These are phyloP conservation scores for Candida namnaoensis DNA, from an alignment of 805 yeast genomes.

Conservation along the genomic window DNA sequence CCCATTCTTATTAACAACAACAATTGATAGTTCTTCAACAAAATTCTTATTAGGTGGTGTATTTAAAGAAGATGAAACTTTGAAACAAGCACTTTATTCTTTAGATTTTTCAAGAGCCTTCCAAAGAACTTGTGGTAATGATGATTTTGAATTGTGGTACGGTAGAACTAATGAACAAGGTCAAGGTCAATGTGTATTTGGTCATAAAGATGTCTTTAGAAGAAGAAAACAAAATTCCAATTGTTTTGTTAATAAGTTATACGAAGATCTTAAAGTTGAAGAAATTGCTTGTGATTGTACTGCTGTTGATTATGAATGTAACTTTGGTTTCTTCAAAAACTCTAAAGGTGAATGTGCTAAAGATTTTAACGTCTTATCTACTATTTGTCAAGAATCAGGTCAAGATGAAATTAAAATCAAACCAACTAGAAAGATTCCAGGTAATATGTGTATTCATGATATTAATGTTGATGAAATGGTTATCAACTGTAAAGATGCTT, in stretches of 20 bases:
- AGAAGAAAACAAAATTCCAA: constrained; percentile 62
- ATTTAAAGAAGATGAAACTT: constrained; percentile 4
- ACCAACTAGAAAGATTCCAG: constrained; percentile 11
- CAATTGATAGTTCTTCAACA: constrained; percentile 66
- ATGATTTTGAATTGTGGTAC: constrained; percentile 60
- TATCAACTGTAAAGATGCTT: constrained; percentile 11
- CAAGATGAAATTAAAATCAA: constrained; percentile 7
- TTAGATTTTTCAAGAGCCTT: constrained; percentile 58
- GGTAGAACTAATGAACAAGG: constrained; percentile 31
- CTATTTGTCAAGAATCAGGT: constrained; percentile 30
- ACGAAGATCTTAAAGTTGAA: constrained; percentile 28
- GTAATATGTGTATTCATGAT: constrained; percentile 12
- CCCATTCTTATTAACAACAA: constrained; percentile 42
- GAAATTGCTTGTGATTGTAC: constrained; percentile 60
- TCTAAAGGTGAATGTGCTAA: constrained; percentile 41
- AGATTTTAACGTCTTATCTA: constrained; percentile 13
- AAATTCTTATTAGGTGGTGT: constrained; percentile 48
- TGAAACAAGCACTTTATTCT: constrained; percentile 15
- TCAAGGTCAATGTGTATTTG: constrained; percentile 49
- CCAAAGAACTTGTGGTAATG: constrained; percentile 26
- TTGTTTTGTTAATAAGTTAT: constrained; percentile 40
- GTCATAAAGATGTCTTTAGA: constrained; percentile 52
- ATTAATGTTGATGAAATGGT: constrained; percentile 2
- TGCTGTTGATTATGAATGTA: constrained; percentile 62
- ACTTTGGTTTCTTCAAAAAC: constrained; percentile 35